Evolutionary conservation across 2,329 filamentous ascomycete genomes (phyloP), one percentile per base, ranked within the genome.

Genomic region (Colletotrichum acutatum): DNA sequence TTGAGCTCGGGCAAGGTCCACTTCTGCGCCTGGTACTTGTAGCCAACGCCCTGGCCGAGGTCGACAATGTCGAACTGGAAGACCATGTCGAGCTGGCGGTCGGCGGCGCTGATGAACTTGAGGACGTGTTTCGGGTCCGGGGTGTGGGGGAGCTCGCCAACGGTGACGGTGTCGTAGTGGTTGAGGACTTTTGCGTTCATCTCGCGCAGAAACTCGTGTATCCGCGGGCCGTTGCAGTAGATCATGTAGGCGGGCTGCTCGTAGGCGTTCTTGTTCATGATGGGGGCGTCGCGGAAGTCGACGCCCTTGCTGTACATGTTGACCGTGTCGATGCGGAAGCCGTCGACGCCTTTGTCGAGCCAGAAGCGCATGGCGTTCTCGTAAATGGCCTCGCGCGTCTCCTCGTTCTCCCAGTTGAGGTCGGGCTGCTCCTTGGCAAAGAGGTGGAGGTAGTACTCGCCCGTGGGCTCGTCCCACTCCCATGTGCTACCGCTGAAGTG

Each of bases 361-460:
- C 94, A 97, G 80, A 95, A 97, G 34, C 89, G 88, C 89, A 95
- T 93, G 5, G 92, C 87, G 19, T 89, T 88, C 42, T 92, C 86
- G 79, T 95, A 93, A 7, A 95, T 90, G 1, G 93, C 94, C 58
- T 89, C 83, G 19, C 93, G 88, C 0, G 93, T 89, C 11, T 88
- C 89, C 0, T 86, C 86, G 70, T 92, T 93, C 78, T 95, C 93
- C 93, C 94, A 97, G 82, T 97, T 97, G n/a, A 97, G 86, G 77
- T 97, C 94, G 0, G 94, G 94, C 79, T 96, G 94, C 75, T 94
- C 90, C 5, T 88, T 88, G 7, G 92, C 90, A 80, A 94, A 97
- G 12, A 97, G 86, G 74, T 93, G 91, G 0, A 95, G 88, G 77
- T 94, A 95, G 80, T 94, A 95, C 81, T 95, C 92, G 60, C 87